Evolutionary conservation across 345 rosid genomes (phyloP).

Genomic region (Hibiscus trionum): DNA sequence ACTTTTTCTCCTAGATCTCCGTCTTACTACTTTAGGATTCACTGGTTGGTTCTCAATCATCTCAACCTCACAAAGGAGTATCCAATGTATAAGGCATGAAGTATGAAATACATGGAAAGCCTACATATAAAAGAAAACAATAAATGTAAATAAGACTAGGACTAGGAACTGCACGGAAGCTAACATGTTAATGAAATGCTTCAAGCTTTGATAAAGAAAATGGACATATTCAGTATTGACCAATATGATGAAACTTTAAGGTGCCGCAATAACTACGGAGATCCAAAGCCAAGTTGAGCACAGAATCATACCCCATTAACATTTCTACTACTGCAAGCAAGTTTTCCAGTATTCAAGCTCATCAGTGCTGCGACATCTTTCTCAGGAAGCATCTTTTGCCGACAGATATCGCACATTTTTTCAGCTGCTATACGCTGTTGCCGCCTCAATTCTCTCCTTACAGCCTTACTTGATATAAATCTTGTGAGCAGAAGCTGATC

Average conservation of each 20-base stretch:
- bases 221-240: not conserved
- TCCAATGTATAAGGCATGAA: constrained; percentile 91
- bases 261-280: not conserved
- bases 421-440: constrained; percentile 79
- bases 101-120: constrained; percentile 90
- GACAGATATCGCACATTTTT: constrained; percentile 85
- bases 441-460: constrained; percentile 73
- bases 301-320: constrained; percentile 49
- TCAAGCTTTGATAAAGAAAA: not conserved
- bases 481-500: constrained; percentile 52
- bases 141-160: not conserved
- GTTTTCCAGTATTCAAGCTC: constrained; percentile 71
- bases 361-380: constrained; percentile 80
- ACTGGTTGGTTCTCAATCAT: constrained; percentile 36
- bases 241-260: not conserved
- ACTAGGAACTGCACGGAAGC: not conserved
- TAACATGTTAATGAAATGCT: not conserved
- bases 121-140: constrained; percentile 24
- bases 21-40: constrained; percentile 31
- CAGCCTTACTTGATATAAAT: constrained; percentile 46
- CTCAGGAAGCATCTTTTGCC: constrained; percentile 81
- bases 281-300: not conserved
- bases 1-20: constrained; percentile 50
- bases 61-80: constrained; percentile 76
- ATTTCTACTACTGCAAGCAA: constrained; percentile 82